These are phyloP conservation scores for Diaporthe batatas DNA, from an alignment of 2,329 filamentous ascomycete species.

Conservation along the genomic window DNA sequence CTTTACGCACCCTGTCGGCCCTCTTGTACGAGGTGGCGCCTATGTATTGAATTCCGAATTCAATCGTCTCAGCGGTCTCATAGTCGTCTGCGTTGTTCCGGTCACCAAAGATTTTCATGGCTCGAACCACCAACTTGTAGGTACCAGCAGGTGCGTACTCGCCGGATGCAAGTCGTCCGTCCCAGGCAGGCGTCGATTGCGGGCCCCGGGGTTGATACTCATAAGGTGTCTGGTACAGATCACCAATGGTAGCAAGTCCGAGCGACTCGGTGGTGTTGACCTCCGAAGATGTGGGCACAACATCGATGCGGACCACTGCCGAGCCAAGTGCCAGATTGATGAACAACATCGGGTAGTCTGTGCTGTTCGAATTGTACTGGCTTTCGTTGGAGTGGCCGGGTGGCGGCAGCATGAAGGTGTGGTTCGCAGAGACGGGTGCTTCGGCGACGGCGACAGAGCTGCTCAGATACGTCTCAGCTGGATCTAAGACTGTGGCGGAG, in stretches of 20 bases:
- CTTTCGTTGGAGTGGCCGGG: conserved; percentile 53
- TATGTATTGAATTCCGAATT: conserved; percentile 61
- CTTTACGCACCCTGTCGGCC: conserved; percentile 1
- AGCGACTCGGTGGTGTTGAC: conserved; percentile 49
- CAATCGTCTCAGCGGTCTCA: conserved; percentile 57
- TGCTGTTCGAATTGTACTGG: conserved; percentile 45
- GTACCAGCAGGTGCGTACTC: conserved; percentile 61
- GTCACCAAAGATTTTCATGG: conserved; percentile 66
- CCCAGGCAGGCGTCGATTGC: conserved; percentile 51
- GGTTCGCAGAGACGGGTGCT: conserved; percentile 50
- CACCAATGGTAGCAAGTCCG: conserved; percentile 58
- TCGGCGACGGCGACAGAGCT: conserved; percentile 44
- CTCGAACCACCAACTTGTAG: conserved; percentile 64
- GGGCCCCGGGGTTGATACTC: conserved; percentile 52
- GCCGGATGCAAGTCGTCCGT: conserved; percentile 62
- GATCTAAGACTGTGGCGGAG: conserved; percentile 52
- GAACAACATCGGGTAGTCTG: conserved; percentile 56
- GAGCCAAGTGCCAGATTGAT: conserved; percentile 61
- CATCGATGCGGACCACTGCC: conserved; percentile 57
- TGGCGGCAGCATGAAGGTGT: conserved; percentile 58
- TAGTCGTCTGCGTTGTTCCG: conserved; percentile 59
- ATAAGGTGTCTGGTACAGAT: conserved; percentile 58
- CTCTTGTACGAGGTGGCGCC: conserved; percentile 10
- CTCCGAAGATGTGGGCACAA: conserved; percentile 54
- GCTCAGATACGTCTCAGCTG: conserved; percentile 48